A percentile compares a stretch with the other conserved stretches of the same genome.
Conservation (phyloP, 805 yeast species). For the Barnettozyma pratensis region DNA sequence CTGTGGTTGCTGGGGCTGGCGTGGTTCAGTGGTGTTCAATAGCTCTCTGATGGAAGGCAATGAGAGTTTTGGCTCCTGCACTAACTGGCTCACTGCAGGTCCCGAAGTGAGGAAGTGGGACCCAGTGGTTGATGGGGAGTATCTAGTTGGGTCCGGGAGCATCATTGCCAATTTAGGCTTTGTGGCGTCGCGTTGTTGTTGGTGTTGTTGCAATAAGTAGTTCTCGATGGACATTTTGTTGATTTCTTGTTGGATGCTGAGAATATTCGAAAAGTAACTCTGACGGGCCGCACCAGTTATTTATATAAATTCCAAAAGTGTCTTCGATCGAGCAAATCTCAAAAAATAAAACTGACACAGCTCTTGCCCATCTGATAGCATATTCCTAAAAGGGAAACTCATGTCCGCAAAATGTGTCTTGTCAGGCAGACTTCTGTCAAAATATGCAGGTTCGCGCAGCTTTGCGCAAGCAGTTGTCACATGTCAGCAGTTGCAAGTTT, state of each 20-base stretch:
- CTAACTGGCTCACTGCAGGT: neutral
- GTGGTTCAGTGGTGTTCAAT: neutral
- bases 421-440: neutral
- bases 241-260: neutral
- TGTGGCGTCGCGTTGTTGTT: neutral
- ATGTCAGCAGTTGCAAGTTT: too few relatives aligned
- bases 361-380: neutral
- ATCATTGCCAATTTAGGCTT: conserved; percentile 16
- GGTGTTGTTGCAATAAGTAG: conserved; percentile 1
- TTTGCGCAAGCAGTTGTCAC: neutral
- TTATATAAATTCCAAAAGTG: neutral
- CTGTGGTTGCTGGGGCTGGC: neutral
- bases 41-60: conserved; percentile 10
- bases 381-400: neutral
- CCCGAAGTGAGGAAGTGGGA: neutral
- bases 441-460: neutral
- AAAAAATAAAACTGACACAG: neutral
- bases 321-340: neutral
- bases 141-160: conserved; percentile 19
- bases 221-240: conserved; percentile 6
- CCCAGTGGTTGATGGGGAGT: conserved; percentile 7
- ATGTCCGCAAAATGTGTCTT: conserved; percentile 4
- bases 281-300: neutral
- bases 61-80: conserved; percentile 1
- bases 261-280: neutral